Evolutionary conservation across 1,139 yeast species (phyloP).

Genomic region (Suhomyces bokatorum): DNA sequence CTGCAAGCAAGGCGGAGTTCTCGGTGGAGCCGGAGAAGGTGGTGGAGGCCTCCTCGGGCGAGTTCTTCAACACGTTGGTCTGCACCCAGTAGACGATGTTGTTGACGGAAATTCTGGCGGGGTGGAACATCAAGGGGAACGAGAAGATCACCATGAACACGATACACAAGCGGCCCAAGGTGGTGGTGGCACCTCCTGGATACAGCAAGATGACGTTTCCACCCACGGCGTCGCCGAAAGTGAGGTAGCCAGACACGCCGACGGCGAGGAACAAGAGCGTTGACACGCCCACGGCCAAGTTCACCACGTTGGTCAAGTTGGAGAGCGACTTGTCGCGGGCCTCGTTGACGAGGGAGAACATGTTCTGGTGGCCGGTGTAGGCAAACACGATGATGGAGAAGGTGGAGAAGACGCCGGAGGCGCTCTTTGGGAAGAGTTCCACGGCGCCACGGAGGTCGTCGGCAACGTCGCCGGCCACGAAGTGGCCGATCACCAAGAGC

Average conservation of each 20-base stretch:
- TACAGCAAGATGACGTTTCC: constrained; percentile 83
- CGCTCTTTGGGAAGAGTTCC: constrained; percentile 55
- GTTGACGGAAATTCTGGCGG: constrained; percentile 82
- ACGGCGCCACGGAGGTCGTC: constrained; percentile 53
- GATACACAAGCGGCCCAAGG: constrained; percentile 71
- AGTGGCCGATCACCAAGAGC: constrained; percentile 38
- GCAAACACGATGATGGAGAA: constrained; percentile 51
- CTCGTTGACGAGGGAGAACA: constrained; percentile 51
- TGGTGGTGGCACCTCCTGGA: constrained; percentile 47
- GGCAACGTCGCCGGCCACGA: constrained; percentile 44
- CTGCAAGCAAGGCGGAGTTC: constrained; percentile 9
- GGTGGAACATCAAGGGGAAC: constrained; percentile 91
- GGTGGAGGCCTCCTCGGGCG: background rate
- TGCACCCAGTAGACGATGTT: constrained; percentile 63
- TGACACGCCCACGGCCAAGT: constrained; percentile 49
- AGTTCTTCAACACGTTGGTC: constrained; percentile 1
- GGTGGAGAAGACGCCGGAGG: constrained; percentile 64
- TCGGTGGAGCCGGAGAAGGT: constrained; percentile 9
- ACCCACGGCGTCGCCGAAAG: constrained; percentile 44
- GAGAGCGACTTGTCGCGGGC: constrained; percentile 55
- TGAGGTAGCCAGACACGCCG: constrained; percentile 46
- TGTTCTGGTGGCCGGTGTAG: constrained; percentile 52
- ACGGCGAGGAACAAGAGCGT: constrained; percentile 38
- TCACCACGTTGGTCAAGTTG: constrained; percentile 54
- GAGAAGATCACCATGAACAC: constrained; percentile 83